Base-by-base conservation (phyloP, 31 red algal genomes). In the Pterothamnion heteromorphum region DNA sequence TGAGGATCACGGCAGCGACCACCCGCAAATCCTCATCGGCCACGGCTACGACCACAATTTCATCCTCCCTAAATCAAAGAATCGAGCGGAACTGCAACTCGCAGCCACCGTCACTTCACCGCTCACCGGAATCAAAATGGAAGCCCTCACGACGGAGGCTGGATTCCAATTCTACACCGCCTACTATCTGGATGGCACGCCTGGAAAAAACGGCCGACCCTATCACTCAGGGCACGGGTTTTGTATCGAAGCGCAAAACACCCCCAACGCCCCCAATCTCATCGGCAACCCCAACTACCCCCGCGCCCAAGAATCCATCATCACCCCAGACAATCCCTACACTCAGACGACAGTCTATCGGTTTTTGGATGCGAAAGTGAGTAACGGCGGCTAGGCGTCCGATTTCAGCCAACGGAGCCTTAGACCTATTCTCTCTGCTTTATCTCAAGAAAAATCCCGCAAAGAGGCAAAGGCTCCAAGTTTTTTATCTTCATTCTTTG, bases 251-350 rank as follows among this genome's bases (percentile, higher is more conserved):
- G 58, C 85, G 5, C 85, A 88, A 64, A 5, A 64, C 58, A 58
- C 58, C 85, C 85, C 85, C n/a, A 39, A 88, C 33, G 4, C 32
- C 33, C 85, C 85, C 21, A 88, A 88, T 64, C 85, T 58, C n/a
- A 31, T 39, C 4, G 58, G 33, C 58, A 58, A 58, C 33, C 85
- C 85, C 5, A 64, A 44, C 27, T n/a, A n/a, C n/a, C n/a, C n/a
- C n/a, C n/a, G n/a, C n/a, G n/a, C n/a, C n/a, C n/a, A n/a, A n/a
- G n/a, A n/a, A n/a, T 4, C 36, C 4, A 88, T 41, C 9, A 22
- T 88, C 4, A 44, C 21, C 3, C 20, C 85, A 5, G 85, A 39
- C 20, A 26, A 88, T 31, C 4, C 9, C 14, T 88, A 88, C 33
- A 18, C 5, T n/a, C 4, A 5, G 21, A 41, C 20, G n/a, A 88